Evolutionary conservation across 1,284 basidiomycete species (phyloP).

Genomic region (Cutaneotrichosporon sp.): DNA sequence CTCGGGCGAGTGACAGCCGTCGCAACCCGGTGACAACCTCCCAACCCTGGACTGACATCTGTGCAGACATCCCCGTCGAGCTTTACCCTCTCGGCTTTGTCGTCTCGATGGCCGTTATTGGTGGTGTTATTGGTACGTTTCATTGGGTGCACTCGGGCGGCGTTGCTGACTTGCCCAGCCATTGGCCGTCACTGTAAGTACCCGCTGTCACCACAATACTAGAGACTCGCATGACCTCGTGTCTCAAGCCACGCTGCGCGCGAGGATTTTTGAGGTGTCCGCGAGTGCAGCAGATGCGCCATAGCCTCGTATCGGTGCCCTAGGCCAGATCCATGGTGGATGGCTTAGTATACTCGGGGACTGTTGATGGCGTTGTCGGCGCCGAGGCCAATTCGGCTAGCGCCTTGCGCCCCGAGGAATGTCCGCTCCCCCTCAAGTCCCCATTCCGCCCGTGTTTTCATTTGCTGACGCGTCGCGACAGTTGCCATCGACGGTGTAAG

Average conservation of each 20-base stretch:
- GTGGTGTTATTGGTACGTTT: conserved; percentile 39
- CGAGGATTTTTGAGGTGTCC: too few species aligned
- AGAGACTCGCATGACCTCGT: neutral
- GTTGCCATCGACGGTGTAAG: conserved; percentile 2
- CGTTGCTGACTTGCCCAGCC: conserved; percentile 8
- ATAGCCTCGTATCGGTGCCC: too few species aligned
- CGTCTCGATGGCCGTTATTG: conserved; percentile 39
- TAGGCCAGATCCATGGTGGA: too few species aligned
- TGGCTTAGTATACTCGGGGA: too few species aligned
- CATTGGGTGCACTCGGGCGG: neutral
- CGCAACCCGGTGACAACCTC: neutral
- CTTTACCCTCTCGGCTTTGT: conserved; percentile 47
- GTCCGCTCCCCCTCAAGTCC: neutral
- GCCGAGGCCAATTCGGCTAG: too few species aligned
- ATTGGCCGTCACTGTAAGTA: conserved; percentile 17
- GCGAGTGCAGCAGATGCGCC: too few species aligned
- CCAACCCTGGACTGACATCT: neutral
- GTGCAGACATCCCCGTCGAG: conserved; percentile 46
- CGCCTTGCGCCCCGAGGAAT: neutral
- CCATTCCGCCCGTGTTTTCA: neutral
- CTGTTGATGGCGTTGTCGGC: too few species aligned
- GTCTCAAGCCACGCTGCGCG: too few species aligned
- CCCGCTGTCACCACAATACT: neutral
- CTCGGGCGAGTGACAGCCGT: neutral
- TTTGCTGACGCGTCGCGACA: neutral